Evolutionary conservation across 2,329 filamentous ascomycete genomes (phyloP).

Genomic region (Pseudocercospora fijiensis): DNA sequence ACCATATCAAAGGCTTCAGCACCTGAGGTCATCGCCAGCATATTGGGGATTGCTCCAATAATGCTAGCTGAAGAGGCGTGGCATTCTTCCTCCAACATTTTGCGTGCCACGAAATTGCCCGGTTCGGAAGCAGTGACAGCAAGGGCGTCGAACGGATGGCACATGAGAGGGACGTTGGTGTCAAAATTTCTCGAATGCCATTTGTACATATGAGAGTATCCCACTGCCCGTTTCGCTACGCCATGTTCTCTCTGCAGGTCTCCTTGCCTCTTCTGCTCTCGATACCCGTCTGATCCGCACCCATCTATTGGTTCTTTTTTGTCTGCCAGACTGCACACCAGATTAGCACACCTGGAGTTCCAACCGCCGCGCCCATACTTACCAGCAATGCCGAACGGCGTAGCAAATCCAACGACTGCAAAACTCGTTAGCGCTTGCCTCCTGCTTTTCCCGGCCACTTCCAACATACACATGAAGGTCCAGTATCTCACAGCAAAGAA

Average conservation of each 20-base stretch:
- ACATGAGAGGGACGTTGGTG: too few species aligned
- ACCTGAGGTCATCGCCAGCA: neutral
- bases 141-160: neutral
- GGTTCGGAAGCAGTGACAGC: neutral
- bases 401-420: constrained; percentile 57
- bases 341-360: constrained; percentile 11
- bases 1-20: neutral
- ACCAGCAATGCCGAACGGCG: constrained; percentile 65
- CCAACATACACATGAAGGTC: constrained; percentile 66
- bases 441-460: constrained; percentile 9
- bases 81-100: too few species aligned
- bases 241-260: neutral
- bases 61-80: too few species aligned
- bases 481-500: constrained; percentile 84
- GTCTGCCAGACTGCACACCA: constrained; percentile 62
- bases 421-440: constrained; percentile 40
- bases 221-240: neutral
- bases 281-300: neutral
- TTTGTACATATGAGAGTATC: constrained; percentile 12
- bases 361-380: constrained; percentile 37
- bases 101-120: neutral
- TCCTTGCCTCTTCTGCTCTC: neutral
- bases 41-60: neutral
- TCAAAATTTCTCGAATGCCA: neutral
- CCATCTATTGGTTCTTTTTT: constrained; percentile 57